Evolutionary conservation across 2,329 filamentous ascomycete genomes (phyloP).

Genomic region (Fusarium xyrophilum): DNA sequence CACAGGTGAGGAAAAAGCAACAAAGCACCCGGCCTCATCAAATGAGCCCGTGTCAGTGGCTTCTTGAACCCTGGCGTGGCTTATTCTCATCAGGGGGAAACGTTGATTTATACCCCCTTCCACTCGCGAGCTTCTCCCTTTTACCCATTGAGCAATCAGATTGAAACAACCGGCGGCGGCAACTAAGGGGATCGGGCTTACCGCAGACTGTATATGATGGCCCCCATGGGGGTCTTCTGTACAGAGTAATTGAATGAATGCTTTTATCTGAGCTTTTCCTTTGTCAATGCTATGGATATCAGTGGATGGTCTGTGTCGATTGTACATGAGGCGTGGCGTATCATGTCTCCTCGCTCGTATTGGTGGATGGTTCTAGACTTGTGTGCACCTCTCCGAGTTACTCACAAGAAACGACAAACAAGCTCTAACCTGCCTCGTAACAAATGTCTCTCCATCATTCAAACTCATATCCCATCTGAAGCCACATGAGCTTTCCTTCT

Average conservation of each 20-base stretch:
- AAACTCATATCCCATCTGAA: conserved; percentile 28
- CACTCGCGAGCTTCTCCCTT: conserved; percentile 15
- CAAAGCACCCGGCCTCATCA: conserved; percentile 8
- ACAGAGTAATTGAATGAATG: not conserved
- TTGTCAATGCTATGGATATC: conserved; percentile 1
- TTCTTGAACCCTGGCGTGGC: conserved; percentile 14
- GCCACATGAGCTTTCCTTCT: conserved; percentile 19
- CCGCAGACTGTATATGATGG: not conserved
- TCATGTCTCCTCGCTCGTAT: conserved; percentile 12
- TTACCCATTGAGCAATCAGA: conserved; percentile 36
- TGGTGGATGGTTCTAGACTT: not conserved
- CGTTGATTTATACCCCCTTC: conserved; percentile 14
- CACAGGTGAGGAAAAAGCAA: conserved; percentile 25
- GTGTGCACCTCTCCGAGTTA: not conserved
- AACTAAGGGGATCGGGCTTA: conserved; percentile 19
- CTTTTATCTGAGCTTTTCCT: conserved; percentile 12
- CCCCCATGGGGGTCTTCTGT: not conserved
- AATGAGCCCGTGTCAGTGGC: conserved; percentile 18
- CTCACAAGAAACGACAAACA: conserved; percentile 5
- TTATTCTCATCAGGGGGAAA: conserved; percentile 30
- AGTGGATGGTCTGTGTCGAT: conserved; percentile 6
- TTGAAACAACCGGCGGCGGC: conserved; percentile 36
- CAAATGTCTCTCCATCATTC: conserved; percentile 36
- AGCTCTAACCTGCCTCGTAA: conserved; percentile 28
- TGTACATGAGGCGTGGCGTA: conserved; percentile 32